Base-by-base conservation (phyloP, 345 rosid species). In the Eucalyptus lansdowneana region DNA sequence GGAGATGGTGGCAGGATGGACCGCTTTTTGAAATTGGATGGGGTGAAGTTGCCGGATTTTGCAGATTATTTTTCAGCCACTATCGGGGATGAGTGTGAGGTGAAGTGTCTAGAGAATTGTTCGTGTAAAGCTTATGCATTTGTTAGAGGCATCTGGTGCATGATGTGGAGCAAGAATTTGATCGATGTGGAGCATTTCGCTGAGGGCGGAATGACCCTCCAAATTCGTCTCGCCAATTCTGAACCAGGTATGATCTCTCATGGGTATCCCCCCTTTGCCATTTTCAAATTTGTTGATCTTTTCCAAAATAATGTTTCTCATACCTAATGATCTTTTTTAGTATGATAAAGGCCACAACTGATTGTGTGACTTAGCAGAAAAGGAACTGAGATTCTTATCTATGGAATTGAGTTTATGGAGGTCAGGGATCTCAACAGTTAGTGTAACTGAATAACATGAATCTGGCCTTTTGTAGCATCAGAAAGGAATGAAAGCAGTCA, bases 41-140 rank as follows among this genome's bases (percentile, higher is more conserved):
- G 88, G 3, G 60, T 90, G 88, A 93, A 94, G 89, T 89, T 94
- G 88, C 95, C 94, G 0, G 95, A 94, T 91, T 93, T 90, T 31
- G 90, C 89, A 1, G 91, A 88, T 29, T 37, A 7, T n/a, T 1
- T 9, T 8, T 14, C 88, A 17, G 91, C 88, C 11, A 4, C 22
- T 40, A 92, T 86, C 19, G 0, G 17, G 31, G 80, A 90, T 3
- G 81, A 4, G 34, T 94, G 95, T 87, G 5, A 60, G 76, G 56
- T 29, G 40, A 86, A 1, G 34, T 94, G 95, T 87, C 65, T 92
- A 31, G 80, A 86, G 14, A 92, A 94, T 89, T 97, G 98, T 91
- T 95, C 97, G 9, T 97, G 99, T 62, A 91, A 62, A 17, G 98
- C 96, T 2, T 97, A 87, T 89, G 92, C 98, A 4, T 62, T 56